Base-by-base conservation (phyloP, 345 rosid genomes). In the Crucihimalaya himalaica region DNA sequence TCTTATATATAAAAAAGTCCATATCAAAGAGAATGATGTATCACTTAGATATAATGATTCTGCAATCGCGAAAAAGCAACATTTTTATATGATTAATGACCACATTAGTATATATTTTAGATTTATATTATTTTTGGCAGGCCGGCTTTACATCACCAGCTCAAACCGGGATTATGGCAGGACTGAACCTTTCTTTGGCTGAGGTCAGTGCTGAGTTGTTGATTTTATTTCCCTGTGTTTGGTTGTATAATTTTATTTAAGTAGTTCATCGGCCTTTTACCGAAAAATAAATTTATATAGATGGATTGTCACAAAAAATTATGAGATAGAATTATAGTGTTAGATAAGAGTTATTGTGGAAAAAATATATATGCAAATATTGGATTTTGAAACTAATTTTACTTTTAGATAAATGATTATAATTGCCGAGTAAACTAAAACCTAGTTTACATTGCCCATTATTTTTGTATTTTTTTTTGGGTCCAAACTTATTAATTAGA, bases 61-160 rank as follows among this genome's bases (percentile, higher is more conserved):
- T 15, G 55, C 52, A 46, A 40, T 63, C 47, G 27, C 43, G 8
- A 23, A 47, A 27, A 40, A 55, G 50, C 43, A 11, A 59, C 47
- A 34, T 13, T 19, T 40, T 19, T 18, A 0, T 6, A 55, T 55
- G 20, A 63, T 5, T 55, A 42, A 35, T 47, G 28, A 62, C 55
- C 18, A 66, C 11, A 28, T 23, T 3, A 23, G n/a, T 19, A 27
- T 23, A 27, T 14, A 34, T 12, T n/a, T 14, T 23, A 4, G 9
- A 3, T 65, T 43, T 27, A 15, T 57, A 18, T 54, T 6, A 10
- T n/a, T 42, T 29, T 20, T 45, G 8, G 39, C 19, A 93, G 98
- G 54, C 90, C 66, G 97, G 96, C 57, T 93, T 84, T 78, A 90
- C 98, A 31, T 93, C 98, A 61, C 98, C 98, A 68, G 86, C 89